Base-by-base conservation (phyloP, 805 yeast species). In the Suhomyces sp. region DNA sequence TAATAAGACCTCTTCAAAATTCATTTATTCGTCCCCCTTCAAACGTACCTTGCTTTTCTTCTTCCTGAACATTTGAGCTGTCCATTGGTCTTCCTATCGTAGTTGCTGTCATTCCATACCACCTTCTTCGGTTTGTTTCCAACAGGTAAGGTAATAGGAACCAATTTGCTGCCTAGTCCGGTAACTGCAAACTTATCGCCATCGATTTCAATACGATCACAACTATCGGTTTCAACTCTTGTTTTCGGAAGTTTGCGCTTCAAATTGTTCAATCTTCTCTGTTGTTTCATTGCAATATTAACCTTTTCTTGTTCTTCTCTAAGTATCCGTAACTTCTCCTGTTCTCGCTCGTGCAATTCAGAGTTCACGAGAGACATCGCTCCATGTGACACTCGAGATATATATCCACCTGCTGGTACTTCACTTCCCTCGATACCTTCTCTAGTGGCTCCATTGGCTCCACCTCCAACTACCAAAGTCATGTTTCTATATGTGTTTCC, bases 141-240 rank as follows among this genome's bases (percentile, higher is more conserved):
- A 12, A 31, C 36, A 6, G 55, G 51, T 5, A 54, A 46, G 11
- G 52, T 43, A 9, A 76, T 47, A 0, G 74, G 66, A 0, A 68
- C 62, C 20, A 79, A 53, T 32, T 56, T 58, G 4, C 60, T 56
- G 1, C 76, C 77, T 19, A 56, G 52, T 12, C 58, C 50, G 1
- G 65, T 48, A 3, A 70, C 59, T 0, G 78, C 76, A 52, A 63
- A 77, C 20, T 55, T 51, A n/a, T 60, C 60, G 4, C 68, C 70
- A 20, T 65, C 62, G 8, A 77, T 58, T 10, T 47, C 32, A 7
- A 68, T 45, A 25, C 80, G 58, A 45, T 79, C 82, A 35, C 70
- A 66, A 38, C 55, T 51, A 33, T 68, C 76, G 27, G 68, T 61
- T 32, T 60, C 58, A 5, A 51, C 50, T 38, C 60, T 58, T 35